These are phyloP conservation scores for Mucor lusitanicus DNA, from an alignment of 371 early-diverging fungal species.

Conservation along the genomic window DNA sequence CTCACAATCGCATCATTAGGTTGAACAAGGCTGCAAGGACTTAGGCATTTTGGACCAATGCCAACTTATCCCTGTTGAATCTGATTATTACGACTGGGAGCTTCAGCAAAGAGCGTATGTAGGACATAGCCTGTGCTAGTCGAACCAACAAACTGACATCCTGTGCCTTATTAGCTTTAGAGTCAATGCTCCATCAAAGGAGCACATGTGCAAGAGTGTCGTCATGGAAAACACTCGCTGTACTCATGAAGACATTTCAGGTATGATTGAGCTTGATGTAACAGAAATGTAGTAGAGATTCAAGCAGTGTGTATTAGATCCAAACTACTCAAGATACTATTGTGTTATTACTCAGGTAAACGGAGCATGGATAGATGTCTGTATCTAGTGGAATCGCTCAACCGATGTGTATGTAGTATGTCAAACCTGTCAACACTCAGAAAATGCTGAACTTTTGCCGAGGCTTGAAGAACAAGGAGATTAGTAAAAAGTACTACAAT, in stretches of 20 bases:
- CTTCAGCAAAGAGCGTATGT: conserved; percentile 66
- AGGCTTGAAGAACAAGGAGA: conserved; percentile 45
- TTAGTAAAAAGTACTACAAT: conserved; percentile 63
- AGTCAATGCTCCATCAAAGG: conserved; percentile 66
- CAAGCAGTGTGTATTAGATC: conserved; percentile 10
- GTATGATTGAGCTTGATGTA: conserved; percentile 14
- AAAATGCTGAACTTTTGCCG: conserved; percentile 69
- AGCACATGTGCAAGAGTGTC: conserved; percentile 82
- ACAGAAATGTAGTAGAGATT: too few species aligned
- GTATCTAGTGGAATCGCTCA: neutral
- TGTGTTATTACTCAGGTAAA: conserved; percentile 64
- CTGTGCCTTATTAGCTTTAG: conserved; percentile 41
- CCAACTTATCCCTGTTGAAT: conserved; percentile 60
- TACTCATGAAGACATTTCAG: conserved; percentile 41
- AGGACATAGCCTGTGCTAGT: neutral
- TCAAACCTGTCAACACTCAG: conserved; percentile 68
- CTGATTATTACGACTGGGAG: conserved; percentile 78
- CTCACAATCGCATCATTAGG: conserved; percentile 20
- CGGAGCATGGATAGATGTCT: neutral
- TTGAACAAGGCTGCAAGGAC: conserved; percentile 24
- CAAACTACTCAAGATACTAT: conserved; percentile 41
- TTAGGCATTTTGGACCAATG: conserved; percentile 29
- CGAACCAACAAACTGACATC: too few species aligned
- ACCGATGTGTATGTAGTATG: conserved; percentile 47
- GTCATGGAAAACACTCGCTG: conserved; percentile 82